These are phyloP conservation scores for Passalora sequoiae DNA, from an alignment of 2,329 filamentous ascomycete species.

Conservation along the genomic window DNA sequence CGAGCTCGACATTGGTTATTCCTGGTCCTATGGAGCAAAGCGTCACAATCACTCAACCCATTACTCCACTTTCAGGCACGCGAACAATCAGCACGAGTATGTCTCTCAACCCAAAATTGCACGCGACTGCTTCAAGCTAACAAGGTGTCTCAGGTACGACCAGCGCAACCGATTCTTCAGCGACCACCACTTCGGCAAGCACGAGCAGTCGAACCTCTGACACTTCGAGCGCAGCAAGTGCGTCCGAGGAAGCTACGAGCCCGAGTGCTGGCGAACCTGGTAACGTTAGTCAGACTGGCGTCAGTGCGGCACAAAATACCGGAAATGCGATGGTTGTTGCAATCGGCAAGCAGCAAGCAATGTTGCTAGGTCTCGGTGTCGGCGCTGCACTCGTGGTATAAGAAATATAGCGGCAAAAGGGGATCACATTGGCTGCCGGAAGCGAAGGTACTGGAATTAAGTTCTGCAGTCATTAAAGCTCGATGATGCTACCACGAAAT, in stretches of 20 bases:
- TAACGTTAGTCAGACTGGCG: slow-evolving; percentile 4
- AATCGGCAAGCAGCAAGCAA: slow-evolving; percentile 3
- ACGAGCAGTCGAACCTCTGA: neutral
- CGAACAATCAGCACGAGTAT: neutral
- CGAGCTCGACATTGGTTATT: slow-evolving; percentile 2
- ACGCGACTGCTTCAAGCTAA: no score
- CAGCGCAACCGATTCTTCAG: neutral
- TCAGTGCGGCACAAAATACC: slow-evolving; percentile 6
- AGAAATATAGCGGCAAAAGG: no score
- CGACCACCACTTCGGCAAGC: neutral
- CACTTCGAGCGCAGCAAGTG: neutral
- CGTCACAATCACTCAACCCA: slow-evolving; percentile 1
- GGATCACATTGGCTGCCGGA: no score
- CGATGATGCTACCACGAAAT: no score
- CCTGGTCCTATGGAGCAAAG: slow-evolving; percentile 6
- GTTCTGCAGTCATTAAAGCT: no score
- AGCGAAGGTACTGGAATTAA: no score
- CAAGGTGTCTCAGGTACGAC: neutral
- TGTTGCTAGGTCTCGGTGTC: slow-evolving; percentile 10
- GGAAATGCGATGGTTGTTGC: neutral
- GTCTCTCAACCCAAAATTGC: no score
- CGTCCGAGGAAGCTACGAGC: neutral
- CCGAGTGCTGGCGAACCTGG: slow-evolving; percentile 2
- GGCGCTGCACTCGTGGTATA: slow-evolving; percentile 3
- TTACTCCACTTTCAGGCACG: slow-evolving; percentile 6